These are phyloP conservation scores for Saccharomycopsis guyanensis DNA, from an alignment of 805 yeast genomes.

Conservation along the genomic window DNA sequence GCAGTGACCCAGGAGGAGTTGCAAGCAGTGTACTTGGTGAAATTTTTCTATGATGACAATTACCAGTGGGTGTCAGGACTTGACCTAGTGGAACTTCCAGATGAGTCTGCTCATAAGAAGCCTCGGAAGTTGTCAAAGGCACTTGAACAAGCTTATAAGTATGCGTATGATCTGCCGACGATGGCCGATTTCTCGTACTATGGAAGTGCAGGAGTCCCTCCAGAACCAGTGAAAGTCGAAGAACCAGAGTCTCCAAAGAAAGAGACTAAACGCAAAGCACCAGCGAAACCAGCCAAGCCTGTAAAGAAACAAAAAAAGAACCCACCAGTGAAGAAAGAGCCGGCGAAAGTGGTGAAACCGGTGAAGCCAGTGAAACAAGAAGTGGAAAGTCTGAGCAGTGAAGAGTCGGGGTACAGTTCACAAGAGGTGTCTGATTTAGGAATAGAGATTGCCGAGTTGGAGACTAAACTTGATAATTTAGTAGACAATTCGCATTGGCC, in stretches of 20 bases:
- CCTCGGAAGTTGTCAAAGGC: constrained; percentile 36
- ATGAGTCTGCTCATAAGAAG: constrained; percentile 33
- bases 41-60: constrained; percentile 66
- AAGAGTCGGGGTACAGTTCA: constrained; percentile 2
- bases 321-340: constrained; percentile 22
- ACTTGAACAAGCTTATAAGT: constrained; percentile 43
- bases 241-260: constrained; percentile 26
- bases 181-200: constrained; percentile 37
- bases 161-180: constrained; percentile 46
- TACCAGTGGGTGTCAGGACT: constrained; percentile 55
- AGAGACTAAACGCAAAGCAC: constrained; percentile 19
- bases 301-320: constrained; percentile 14
- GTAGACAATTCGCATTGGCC: neutral
- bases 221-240: constrained; percentile 23
- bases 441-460: constrained; percentile 5
- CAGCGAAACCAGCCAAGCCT: constrained; percentile 18
- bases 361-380: constrained; percentile 2
- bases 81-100: constrained; percentile 42
- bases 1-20: constrained; percentile 12
- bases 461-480: constrained; percentile 1
- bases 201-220: constrained; percentile 37
- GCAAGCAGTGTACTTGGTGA: constrained; percentile 39
- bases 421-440: neutral
- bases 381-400: neutral
- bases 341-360: constrained; percentile 9